Evolutionary conservation across 139 green algal species (phyloP).

Genomic region (Pseudopediastrum boryanum): DNA sequence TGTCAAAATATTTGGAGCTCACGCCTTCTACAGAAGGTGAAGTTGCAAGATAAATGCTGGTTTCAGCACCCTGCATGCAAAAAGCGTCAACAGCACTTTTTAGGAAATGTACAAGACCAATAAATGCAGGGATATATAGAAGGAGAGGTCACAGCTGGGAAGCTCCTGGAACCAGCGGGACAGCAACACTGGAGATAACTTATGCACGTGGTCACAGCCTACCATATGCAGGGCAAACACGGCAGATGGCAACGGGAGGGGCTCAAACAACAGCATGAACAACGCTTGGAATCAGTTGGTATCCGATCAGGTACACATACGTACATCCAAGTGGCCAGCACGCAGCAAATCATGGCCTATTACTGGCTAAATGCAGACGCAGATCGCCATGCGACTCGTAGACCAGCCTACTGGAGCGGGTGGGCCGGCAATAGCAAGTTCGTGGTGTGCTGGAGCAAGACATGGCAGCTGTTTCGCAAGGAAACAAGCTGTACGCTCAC

Average conservation of each 20-base stretch:
- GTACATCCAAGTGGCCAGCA: neutral
- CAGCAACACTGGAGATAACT: too few relatives aligned
- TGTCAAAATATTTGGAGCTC: conserved; percentile 75
- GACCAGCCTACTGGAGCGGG: neutral
- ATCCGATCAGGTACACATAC: too few relatives aligned
- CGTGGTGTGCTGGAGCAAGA: neutral
- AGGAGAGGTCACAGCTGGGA: neutral
- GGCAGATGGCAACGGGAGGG: neutral
- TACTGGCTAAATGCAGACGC: too few relatives aligned
- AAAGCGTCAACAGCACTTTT: neutral
- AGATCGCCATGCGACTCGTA: too few relatives aligned
- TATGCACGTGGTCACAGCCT: neutral
- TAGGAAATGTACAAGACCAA: too few relatives aligned
- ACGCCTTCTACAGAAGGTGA: conserved; percentile 66
- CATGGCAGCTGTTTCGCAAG: neutral
- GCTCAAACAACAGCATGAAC: too few relatives aligned
- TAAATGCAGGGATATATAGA: neutral
- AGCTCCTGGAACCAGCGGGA: neutral
- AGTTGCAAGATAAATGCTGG: conserved; percentile 79
- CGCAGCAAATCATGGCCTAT: neutral
- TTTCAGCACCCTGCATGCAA: conserved; percentile 70
- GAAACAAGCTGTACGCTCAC: neutral
- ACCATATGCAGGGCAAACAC: neutral
- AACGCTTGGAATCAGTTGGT: too few relatives aligned
- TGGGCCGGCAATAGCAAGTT: neutral